Base-by-base conservation (phyloP, 768 basidiomycete genomes). In the Cantharellus anzutake region DNA sequence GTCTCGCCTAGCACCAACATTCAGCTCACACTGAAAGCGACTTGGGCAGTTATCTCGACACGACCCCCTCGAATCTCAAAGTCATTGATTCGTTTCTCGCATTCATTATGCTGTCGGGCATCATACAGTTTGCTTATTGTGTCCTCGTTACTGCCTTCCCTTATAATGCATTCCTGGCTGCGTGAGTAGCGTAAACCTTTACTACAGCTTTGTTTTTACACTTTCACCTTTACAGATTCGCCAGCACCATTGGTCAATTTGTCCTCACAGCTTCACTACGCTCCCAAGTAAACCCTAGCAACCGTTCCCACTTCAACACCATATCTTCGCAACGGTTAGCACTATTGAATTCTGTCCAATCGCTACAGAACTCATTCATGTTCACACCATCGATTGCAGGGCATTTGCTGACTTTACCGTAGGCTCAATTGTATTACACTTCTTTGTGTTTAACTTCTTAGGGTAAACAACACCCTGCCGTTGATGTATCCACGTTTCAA, bases 361-460 rank as follows among this genome's bases (percentile, higher is more conserved):
- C 7, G 14, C 35, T 11, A 55, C 44, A 48, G 11, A 11, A 1
- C 11, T 57, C 38, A 41, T 41, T 40, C 56, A 39, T 57, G 5
- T 42, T 16, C 5, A 11, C 56, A 39, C 56, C 7, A 11, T 55
- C 52, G 7, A 7, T 39, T 40, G 35, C 68, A 99, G 96, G 67
- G 96, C 96, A 20, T 99, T 99, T 67, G 93, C 88, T 51, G 96
- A 99, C 68, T 99, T 97, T 67, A 86, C 86, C 37, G 70, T 93
- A 51, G 92, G 92, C n/a, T 93, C 90, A 2, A 83, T 98, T 63
- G 82, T 98, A 42, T 76, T 99, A 41, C 96, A 99, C 71, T 92
- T 97, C 75, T 99, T 98, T 70, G 93, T 96, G 62, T 97, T 83
- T 78, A 97, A 97, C 73, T 98, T 96, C 78, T 78, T 99, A 11